Conservation (phyloP, 208 protist species). For the Acanthamoeba royreba region DNA sequence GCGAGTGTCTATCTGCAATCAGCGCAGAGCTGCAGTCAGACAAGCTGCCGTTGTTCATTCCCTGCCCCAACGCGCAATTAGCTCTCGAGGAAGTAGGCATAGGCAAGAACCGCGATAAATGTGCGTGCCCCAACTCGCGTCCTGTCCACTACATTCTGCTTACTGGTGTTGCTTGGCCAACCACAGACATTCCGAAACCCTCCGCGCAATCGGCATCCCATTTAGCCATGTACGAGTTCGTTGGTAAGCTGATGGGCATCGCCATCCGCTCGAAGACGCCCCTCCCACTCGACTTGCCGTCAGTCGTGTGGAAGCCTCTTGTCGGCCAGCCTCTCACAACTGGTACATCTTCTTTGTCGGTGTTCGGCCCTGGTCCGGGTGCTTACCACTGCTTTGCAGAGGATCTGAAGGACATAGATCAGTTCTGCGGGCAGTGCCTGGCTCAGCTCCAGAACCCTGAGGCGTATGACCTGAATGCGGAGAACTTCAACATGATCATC, state of each 20-base stretch:
- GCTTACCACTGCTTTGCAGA: no score
- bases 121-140: not conserved
- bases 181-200: constrained; percentile 53
- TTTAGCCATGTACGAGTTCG: constrained; percentile 61
- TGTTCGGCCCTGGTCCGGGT: no score
- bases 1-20: constrained; percentile 47
- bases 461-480: constrained; percentile 11
- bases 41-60: constrained; percentile 56
- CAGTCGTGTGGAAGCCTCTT: constrained; percentile 66
- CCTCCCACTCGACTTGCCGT: constrained; percentile 70
- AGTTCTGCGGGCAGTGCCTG: constrained; percentile 44
- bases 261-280: constrained; percentile 81
- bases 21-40: constrained; percentile 48
- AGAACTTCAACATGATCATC: constrained; percentile 40
- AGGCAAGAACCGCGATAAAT: constrained; percentile 66
- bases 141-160: not conserved
- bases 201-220: constrained; percentile 30
- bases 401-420: constrained; percentile 27
- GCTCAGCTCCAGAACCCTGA: constrained; percentile 11
- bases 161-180: not conserved
- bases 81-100: constrained; percentile 45
- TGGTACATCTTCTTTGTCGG: no score
- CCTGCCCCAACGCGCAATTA: constrained; percentile 53
- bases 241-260: constrained; percentile 89
- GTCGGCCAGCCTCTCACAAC: not conserved